These are phyloP conservation scores for Flaveria ramosissima DNA, from an alignment of 129 eudicot species.

Conservation along the genomic window DNA sequence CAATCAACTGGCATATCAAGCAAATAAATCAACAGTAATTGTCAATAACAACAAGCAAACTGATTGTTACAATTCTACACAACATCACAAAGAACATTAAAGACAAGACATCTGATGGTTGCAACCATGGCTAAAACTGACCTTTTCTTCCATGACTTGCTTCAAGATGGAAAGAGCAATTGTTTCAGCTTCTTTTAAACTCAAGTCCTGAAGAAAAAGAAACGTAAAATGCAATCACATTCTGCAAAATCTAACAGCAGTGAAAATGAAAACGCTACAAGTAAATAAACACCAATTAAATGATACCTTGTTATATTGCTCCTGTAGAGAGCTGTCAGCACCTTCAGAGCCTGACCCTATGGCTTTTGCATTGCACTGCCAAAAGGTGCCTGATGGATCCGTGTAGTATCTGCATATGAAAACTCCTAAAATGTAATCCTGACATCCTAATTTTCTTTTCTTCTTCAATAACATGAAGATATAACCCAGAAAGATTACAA, in stretches of 20 bases:
- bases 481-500: slow-evolving; percentile 8
- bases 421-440: neutral
- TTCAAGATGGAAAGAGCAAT: slow-evolving; percentile 94
- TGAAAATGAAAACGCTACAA: neutral
- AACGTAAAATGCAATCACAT: slow-evolving; percentile 5
- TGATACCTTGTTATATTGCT: slow-evolving; percentile 84
- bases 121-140: slow-evolving; percentile 14
- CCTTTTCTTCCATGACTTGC: slow-evolving; percentile 99
- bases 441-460: neutral
- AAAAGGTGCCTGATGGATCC: slow-evolving; percentile 99
- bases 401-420: slow-evolving; percentile 77
- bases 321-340: slow-evolving; percentile 99
- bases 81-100: neutral
- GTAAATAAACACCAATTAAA: slow-evolving; percentile 5
- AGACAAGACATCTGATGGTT: neutral
- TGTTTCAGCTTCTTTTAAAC: slow-evolving; percentile 92
- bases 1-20: too few species aligned
- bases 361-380: slow-evolving; percentile 99
- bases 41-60: neutral
- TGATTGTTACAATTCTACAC: neutral
- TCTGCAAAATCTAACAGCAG: slow-evolving; percentile 16
- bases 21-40: neutral
- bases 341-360: slow-evolving; percentile 99
- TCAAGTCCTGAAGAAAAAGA: slow-evolving; percentile 60
- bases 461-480: neutral